Evolutionary conservation across 768 basidiomycete genomes (phyloP).

Genomic region (Rhodotorula babjevae): DNA sequence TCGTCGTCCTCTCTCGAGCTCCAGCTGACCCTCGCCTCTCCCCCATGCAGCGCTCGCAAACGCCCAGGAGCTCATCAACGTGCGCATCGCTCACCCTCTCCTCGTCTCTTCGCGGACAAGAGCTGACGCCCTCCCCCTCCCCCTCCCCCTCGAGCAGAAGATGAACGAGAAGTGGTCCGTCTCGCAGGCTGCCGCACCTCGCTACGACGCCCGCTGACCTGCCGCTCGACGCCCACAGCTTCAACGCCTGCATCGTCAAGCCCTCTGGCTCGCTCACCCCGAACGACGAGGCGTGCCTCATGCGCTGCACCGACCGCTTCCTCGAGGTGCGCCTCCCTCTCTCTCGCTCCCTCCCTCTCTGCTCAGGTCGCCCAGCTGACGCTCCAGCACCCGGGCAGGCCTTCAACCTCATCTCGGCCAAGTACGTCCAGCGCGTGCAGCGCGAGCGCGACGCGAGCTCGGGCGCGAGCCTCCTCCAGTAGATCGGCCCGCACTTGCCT

Average conservation of each 20-base stretch:
- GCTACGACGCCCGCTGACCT: too few relatives aligned
- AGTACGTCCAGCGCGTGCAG: constrained; percentile 35
- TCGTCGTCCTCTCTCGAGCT: too few relatives aligned
- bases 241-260: constrained; percentile 30
- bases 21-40: background rate
- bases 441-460: constrained; percentile 20
- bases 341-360: too few relatives aligned
- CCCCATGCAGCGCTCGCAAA: constrained; percentile 29
- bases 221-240: background rate
- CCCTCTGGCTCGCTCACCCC: constrained; percentile 10
- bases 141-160: constrained; percentile 14
- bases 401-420: constrained; percentile 15
- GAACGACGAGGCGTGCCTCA: constrained; percentile 28
- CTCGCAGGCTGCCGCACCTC: too few relatives aligned
- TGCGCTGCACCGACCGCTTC: constrained; percentile 32
- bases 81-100: background rate
- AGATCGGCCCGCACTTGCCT: background rate
- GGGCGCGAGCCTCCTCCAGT: background rate
- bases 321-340: constrained; percentile 25
- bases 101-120: too few relatives aligned
- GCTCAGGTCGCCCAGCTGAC: too few relatives aligned
- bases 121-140: background rate
- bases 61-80: constrained; percentile 39
- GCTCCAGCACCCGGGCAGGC: background rate
- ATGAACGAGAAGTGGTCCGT: constrained; percentile 40